A percentile compares a stretch with the other conserved stretches of the same genome.
Conservation (phyloP, 805 yeast species). For the Hanseniaspora meyeri region DNA sequence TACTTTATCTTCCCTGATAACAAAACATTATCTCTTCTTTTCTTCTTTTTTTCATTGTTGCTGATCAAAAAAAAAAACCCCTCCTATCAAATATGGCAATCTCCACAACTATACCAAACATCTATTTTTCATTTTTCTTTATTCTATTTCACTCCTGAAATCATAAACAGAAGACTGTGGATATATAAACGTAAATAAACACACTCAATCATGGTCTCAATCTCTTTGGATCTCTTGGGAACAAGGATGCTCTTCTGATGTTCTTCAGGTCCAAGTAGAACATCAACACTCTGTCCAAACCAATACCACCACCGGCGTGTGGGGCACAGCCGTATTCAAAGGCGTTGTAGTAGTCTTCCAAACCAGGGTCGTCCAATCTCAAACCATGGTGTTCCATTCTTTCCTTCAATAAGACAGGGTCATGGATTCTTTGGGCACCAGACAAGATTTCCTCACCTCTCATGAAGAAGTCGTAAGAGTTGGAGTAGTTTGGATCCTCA, state of each 20-base stretch:
- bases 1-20: too few relatives aligned
- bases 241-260: conserved; percentile 94
- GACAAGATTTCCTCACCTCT: conserved; percentile 98
- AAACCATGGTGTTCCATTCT: conserved; percentile 77
- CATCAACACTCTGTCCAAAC: conserved; percentile 97
- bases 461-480: conserved; percentile 99
- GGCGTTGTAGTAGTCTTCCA: conserved; percentile 83
- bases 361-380: conserved; percentile 68
- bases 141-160: too few relatives aligned
- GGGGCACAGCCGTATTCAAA: conserved; percentile 94
- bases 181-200: background rate
- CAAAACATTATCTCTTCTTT: too few relatives aligned
- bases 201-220: conserved; percentile 53
- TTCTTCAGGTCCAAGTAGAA: conserved; percentile 93
- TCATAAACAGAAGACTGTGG: too few relatives aligned
- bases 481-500: conserved; percentile 80
- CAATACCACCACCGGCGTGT: conserved; percentile 97
- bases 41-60: too few relatives aligned
- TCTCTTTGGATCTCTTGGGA: conserved; percentile 98
- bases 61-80: too few relatives aligned
- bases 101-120: too few relatives aligned
- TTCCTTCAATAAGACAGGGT: conserved; percentile 65
- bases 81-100: too few relatives aligned
- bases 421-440: conserved; percentile 99
- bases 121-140: too few relatives aligned